A percentile compares a stretch with the other conserved stretches of the same genome.
Conservation (phyloP, 345 rosid genomes). For the Aquilaria malaccensis region DNA sequence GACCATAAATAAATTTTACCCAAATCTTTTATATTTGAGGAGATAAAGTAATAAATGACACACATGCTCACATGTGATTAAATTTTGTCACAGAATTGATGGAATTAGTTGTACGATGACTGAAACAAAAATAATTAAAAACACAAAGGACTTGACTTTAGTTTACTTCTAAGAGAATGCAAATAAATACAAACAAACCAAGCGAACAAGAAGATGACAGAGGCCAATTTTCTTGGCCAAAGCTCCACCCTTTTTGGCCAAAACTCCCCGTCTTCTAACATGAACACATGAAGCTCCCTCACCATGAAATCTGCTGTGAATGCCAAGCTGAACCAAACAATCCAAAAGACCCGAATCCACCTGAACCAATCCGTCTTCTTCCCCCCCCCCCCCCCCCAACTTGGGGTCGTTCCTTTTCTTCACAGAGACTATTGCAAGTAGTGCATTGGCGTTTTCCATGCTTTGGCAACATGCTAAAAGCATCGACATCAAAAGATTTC, state of each 20-base stretch:
- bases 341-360: conserved; percentile 5
- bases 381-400: background rate
- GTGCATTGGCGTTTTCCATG: conserved; percentile 22
- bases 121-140: too few species aligned
- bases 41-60: too few species aligned
- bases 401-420: background rate
- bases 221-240: conserved; percentile 51
- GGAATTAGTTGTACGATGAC: too few species aligned
- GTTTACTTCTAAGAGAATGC: too few species aligned
- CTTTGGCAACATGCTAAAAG: conserved; percentile 32
- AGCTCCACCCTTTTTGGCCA: conserved; percentile 54
- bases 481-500: conserved; percentile 50
- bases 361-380: conserved; percentile 13
- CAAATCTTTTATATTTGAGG: too few species aligned
- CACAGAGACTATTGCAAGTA: conserved; percentile 15
- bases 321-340: conserved; percentile 25
- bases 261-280: conserved; percentile 30
- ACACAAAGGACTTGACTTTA: too few species aligned
- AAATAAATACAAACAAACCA: too few species aligned
- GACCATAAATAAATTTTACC: too few species aligned
- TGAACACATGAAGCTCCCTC: conserved; percentile 25
- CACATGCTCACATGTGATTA: too few species aligned
- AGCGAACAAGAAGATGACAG: conserved; percentile 34
- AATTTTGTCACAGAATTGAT: too few species aligned
- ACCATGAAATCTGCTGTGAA: conserved; percentile 14